Evolutionary conservation across 345 rosid species (phyloP).

Genomic region (Arabis hirsuta): DNA sequence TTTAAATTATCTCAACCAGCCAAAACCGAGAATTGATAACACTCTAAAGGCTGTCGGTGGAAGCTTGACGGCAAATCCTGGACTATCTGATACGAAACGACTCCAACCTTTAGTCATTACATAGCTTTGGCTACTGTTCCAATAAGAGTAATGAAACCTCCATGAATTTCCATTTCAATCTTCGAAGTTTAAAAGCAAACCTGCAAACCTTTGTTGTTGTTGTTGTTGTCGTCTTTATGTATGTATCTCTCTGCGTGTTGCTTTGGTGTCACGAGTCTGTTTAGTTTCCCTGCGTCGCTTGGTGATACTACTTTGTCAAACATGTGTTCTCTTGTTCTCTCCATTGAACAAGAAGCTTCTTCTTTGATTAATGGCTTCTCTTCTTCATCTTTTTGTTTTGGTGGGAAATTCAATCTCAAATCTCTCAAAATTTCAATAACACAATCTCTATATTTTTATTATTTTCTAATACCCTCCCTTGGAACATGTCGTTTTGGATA

Average conservation of each 20-base stretch:
- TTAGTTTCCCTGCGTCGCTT: slow-evolving; percentile 85
- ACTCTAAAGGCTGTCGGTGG: slow-evolving; percentile 98
- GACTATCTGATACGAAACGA: slow-evolving; percentile 94
- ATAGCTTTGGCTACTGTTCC: slow-evolving; percentile 97
- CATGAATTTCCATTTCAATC: slow-evolving; percentile 76
- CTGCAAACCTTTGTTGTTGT: slow-evolving; percentile 68
- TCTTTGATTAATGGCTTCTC: no score
- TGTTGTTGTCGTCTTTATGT: slow-evolving; percentile 56
- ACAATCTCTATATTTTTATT: no score
- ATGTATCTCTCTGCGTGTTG: slow-evolving; percentile 85
- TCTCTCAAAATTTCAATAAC: slow-evolving; percentile 11
- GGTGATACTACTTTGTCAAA: slow-evolving; percentile 89
- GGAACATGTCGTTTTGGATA: no score
- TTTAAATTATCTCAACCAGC: slow-evolving; percentile 64
- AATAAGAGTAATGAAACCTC: slow-evolving; percentile 91
- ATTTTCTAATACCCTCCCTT: no score
- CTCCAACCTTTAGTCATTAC: slow-evolving; percentile 99
- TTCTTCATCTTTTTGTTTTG: slow-evolving; percentile 47
- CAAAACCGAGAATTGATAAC: slow-evolving; percentile 94
- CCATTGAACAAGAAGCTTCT: slow-evolving; percentile 33
- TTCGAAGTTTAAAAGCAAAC: slow-evolving; percentile 83
- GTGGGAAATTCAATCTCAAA: slow-evolving; percentile 19
- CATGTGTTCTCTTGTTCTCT: slow-evolving; percentile 57
- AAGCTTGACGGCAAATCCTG: slow-evolving; percentile 96
- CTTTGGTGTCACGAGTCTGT: slow-evolving; percentile 78